Base-by-base conservation (phyloP, 176 grass and related monocot species). In the Cymbopogon citratus region DNA sequence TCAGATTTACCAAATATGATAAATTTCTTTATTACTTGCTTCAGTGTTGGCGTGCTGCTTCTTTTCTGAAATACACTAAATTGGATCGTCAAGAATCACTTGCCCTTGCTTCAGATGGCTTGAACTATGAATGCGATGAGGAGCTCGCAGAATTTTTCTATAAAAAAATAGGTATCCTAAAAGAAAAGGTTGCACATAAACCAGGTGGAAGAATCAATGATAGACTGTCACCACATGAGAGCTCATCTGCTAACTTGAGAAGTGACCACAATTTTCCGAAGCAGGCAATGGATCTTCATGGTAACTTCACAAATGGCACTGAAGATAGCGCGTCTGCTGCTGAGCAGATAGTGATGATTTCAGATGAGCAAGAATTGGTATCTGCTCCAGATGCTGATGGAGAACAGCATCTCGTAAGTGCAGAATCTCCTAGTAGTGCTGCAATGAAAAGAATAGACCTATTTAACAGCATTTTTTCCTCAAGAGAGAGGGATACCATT, bases 11-110 rank as follows among this genome's bases (percentile, higher is more conserved):
- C 31, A 69, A 74, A 79, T 56, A 33, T 70, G 59, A 39, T 80
- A 48, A 75, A 10, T 83, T 83, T 76, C 5, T 74, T 54, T 39
- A 56, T 51, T 84, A 19, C 69, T 85, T 76, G n/a, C 54, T 87
- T 76, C 69, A 98, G 95, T 98, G 92, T 75, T 98, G 92, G 95
- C 74, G 54, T 75, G 92, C 90, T 91, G 87, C 92, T 44, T 94
- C 86, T 86, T 26, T 87, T 71, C 87, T 84, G 21, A 91, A 94
- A 26, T 89, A 84, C 24, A 56, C 34, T 49, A 89, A 90, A 61
- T 26, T 98, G 57, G 88, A 92, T 78, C 90, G 28, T 65, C 28
- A 51, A 63, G 87, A 92, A 82, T 88, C 90, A 3, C 72, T 88
- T 73, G 78, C 78, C 69, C 86, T 92, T 89, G 90, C 95, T 79